Evolutionary conservation across 208 protist species (phyloP), one percentile per base, ranked within the genome.

Genomic region (Leptomonas pyrrhocoris): DNA sequence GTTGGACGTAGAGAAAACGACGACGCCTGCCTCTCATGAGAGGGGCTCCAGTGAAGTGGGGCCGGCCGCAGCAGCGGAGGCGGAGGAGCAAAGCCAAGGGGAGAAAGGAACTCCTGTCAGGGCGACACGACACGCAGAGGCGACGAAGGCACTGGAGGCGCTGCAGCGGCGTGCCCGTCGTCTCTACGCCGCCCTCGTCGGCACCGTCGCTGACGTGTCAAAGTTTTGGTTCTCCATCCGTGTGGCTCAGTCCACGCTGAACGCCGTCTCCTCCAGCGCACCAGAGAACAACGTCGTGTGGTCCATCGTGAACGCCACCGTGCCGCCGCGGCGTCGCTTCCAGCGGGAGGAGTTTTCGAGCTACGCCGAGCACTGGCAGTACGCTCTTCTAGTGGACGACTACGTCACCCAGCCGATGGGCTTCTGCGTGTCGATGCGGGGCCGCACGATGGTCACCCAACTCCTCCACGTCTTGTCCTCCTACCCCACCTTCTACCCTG

Each of bases 311-410:
- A 80, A 86, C 75, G 69, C 74, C 40, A 59, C 74, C 4, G 73
- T 90, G 45, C 88, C 88, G 19, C 50, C 28, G 13, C 84, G 89
- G 54, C 74, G 68, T 13, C 85, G 84, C 66, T 95, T 93, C 54
- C 63, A 77, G 51, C 75, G 83, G 2, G 58, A 73, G n/a, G 74
- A 81, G 65, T 92, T 92, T 54, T 30, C 50, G 19, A 75, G 70
- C 58, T 80, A 91, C 51, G 70, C 65, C 7, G 77, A 81, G 43
- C 81, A 88, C 57, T 95, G 87, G 88, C 90, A 95, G 79, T 90
- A 88, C 79, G 77, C 79, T 16, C 76, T 95, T 34, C 83, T 95
- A 3, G 74, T 83, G 27, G 88, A 93, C 49, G 74, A 85, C 68
- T 89, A 93, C 79, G 79, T 86, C 27, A 93, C 90, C 25, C 77